A percentile compares a stretch with the other conserved stretches of the same genome.
phyloP scores from a whole-genome alignment of 345 rosid species.

The Tarenaya hassleriana region DNA sequence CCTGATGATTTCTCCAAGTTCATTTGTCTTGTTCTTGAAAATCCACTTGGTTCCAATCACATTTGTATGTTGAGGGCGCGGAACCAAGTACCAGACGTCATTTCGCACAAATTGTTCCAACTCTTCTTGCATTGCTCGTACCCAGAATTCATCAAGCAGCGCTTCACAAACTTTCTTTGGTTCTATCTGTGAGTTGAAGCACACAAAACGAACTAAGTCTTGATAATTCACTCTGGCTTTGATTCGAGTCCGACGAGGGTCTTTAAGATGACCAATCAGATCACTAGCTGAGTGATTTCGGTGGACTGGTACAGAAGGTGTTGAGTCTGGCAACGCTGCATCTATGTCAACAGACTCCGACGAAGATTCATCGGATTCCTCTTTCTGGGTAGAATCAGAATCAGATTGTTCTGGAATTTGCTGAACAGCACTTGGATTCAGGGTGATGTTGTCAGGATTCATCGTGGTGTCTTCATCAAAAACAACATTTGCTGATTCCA shows the following conservation, averaged over 20 bases:
- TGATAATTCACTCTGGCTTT: background rate
- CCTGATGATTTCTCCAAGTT: background rate
- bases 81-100: too few relatives aligned
- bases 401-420: background rate
- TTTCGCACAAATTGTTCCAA: too few relatives aligned
- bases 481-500: too few relatives aligned
- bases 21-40: too few relatives aligned
- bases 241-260: background rate
- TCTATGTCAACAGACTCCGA: background rate
- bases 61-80: too few relatives aligned
- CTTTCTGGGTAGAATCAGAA: background rate
- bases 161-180: background rate
- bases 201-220: too few relatives aligned
- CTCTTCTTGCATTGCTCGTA: background rate
- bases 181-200: background rate
- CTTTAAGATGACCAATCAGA: background rate
- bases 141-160: background rate
- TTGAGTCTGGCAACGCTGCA: background rate
- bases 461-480: too few relatives aligned
- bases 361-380: background rate
- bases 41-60: too few relatives aligned
- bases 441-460: too few relatives aligned
- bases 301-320: background rate
- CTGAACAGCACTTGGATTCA: background rate
- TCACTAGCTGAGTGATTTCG: background rate